phyloP scores from a whole-genome alignment of 2,329 filamentous ascomycete genomes.

The Colletotrichum kahawae region DNA sequence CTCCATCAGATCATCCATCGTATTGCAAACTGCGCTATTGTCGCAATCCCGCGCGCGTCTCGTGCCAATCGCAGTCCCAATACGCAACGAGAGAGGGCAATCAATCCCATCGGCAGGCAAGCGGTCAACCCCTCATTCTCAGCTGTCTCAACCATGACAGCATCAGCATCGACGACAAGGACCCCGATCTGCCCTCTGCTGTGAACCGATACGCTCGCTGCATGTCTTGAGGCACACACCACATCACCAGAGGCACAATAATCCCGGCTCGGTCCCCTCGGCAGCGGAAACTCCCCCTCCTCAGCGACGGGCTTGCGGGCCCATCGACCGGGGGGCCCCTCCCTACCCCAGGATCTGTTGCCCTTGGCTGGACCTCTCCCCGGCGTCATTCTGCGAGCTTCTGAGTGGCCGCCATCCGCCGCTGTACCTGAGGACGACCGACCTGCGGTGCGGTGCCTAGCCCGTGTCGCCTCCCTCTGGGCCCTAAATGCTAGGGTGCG shows the following conservation, averaged over 20 bases:
- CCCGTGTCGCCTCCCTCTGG: neutral
- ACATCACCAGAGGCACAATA: neutral
- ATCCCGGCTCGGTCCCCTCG: constrained; percentile 5
- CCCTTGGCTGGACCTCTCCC: neutral
- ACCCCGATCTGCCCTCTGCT: neutral
- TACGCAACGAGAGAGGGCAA: neutral
- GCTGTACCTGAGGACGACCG: constrained; percentile 1
- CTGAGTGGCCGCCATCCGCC: neutral
- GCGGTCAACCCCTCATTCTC: neutral
- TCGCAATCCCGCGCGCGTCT: neutral
- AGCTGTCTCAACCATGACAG: neutral
- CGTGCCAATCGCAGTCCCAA: neutral
- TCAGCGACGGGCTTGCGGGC: neutral
- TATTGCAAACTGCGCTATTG: neutral
- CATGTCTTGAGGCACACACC: neutral
- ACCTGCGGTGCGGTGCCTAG: neutral
- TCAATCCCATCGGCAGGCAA: constrained; percentile 1
- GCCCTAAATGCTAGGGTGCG: neutral
- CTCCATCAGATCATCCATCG: constrained; percentile 1
- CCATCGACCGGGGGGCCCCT: neutral
- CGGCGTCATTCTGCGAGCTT: neutral
- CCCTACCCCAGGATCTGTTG: constrained; percentile 10
- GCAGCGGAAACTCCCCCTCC: neutral
- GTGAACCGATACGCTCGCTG: neutral
- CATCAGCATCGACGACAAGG: neutral